Base-by-base conservation (phyloP, 192 early-diverging fungal genomes). In the Backusella sp. region DNA sequence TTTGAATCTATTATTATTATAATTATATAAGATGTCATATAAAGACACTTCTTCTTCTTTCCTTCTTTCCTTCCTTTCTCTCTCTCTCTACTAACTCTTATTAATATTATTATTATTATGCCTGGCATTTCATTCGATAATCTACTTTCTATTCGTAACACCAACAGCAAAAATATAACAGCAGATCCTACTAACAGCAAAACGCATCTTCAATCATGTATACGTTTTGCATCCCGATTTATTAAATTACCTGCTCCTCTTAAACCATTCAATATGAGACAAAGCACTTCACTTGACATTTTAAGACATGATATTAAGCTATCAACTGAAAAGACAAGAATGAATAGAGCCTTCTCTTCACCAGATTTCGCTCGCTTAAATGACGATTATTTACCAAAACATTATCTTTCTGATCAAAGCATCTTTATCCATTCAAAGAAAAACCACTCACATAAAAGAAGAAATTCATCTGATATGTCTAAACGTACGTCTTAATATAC, bases 181-280 rank as follows among this genome's bases (percentile, higher is more conserved):
- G 39, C 35, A 62, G 56, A 62, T 62, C 56, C 56, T 62, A 26
- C 56, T 28, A 62, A 23, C 21, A 62, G 56, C 12, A 62, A 62
- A 62, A 62, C 56, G 1, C 56, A 62, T 12, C 32, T 69, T 21
- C 68, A 69, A 41, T 39, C 68, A 41, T 69, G 68, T 41, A 69
- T 69, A 26, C 68, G 39, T 39, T 41, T 39, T 41, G 68, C 68
- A 14, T 36, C 68, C 36, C 68, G 68, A 23, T 41, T 69, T 17
- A 69, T 69, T 39, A 69, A 69, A 42, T 41, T 69, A 69, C 68
- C 37, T 36, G 41, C 68, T 41, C 35, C 35, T 36, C 68, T 69
- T 23, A 34, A 41, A 37, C 35, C 68, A 69, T 41, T 37, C 17
- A 41, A 11, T n/a, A 62, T 62, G 56, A 62, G 56, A 62, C 56